Percentiles rank a stretch among this genome's conserved stretches.
Evolutionary conservation across 2,329 filamentous ascomycete species (phyloP).

Genomic region (Fusarium sp.): DNA sequence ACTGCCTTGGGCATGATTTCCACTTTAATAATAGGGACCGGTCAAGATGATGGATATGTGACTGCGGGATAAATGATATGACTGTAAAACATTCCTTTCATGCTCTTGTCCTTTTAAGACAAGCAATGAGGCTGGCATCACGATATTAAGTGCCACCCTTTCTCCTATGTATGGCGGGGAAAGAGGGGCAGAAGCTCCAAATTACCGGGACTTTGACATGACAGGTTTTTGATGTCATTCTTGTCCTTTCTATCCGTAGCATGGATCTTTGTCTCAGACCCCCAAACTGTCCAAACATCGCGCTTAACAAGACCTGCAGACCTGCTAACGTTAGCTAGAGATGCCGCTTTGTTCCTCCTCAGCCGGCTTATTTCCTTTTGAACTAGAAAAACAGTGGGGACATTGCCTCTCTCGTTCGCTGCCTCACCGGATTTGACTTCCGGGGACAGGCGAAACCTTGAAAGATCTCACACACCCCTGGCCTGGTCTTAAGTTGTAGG

Average conservation of each 20-base stretch:
- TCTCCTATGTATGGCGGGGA: constrained; percentile 16
- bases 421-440: constrained; percentile 2
- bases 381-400: background rate
- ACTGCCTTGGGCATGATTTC: background rate
- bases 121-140: background rate
- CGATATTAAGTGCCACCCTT: background rate
- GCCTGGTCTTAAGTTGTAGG: background rate
- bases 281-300: background rate
- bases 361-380: constrained; percentile 9
- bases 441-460: background rate
- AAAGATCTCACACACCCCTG: too few species aligned
- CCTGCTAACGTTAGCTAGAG: too few species aligned
- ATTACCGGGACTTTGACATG: constrained; percentile 21
- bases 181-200: constrained; percentile 33
- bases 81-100: background rate
- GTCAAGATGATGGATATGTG: background rate
- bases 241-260: background rate
- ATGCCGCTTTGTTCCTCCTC: background rate
- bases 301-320: too few species aligned
- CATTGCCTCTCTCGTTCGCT: background rate
- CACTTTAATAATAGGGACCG: background rate
- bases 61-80: background rate
- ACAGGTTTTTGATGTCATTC: constrained; percentile 15
- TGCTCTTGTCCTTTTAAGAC: background rate
- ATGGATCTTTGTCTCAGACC: background rate